Evolutionary conservation across 306 rosid species (phyloP).

Genomic region (Ammopiptanthus mongolicus): DNA sequence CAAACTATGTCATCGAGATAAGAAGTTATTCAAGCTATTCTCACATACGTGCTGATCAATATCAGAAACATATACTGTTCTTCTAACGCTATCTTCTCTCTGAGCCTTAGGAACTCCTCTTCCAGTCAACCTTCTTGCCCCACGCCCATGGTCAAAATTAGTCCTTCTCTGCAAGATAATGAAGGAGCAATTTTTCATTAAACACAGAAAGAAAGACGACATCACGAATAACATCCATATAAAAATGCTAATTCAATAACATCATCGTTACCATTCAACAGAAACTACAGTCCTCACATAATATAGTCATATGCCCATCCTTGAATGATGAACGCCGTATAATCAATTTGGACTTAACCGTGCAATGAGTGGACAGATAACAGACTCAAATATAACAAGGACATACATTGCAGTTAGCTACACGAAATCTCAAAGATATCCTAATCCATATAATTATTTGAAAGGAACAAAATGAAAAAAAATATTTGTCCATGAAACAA

Average conservation of each 20-base stretch:
- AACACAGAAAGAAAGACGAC: not conserved
- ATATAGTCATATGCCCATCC: not conserved
- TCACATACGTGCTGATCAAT: slow-evolving; percentile 68
- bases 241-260: not conserved
- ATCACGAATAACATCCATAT: not conserved
- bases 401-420: not conserved
- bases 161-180: slow-evolving; percentile 51
- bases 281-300: not conserved
- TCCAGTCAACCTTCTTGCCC: slow-evolving; percentile 61
- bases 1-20: not conserved
- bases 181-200: slow-evolving; percentile 3
- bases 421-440: not conserved
- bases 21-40: not conserved
- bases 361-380: not conserved
- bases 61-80: slow-evolving; percentile 82
- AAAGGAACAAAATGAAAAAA: not conserved
- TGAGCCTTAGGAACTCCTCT: slow-evolving; percentile 49
- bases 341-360: not conserved
- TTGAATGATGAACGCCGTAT: not conserved
- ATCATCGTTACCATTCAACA: not conserved
- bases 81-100: slow-evolving; percentile 54
- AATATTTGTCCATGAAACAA: not conserved
- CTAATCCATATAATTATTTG: not conserved
- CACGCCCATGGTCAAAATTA: slow-evolving; percentile 56
- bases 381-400: not conserved